Conservation (phyloP, 306 rosid species). For the Herpetospermum pedunculosum region DNA sequence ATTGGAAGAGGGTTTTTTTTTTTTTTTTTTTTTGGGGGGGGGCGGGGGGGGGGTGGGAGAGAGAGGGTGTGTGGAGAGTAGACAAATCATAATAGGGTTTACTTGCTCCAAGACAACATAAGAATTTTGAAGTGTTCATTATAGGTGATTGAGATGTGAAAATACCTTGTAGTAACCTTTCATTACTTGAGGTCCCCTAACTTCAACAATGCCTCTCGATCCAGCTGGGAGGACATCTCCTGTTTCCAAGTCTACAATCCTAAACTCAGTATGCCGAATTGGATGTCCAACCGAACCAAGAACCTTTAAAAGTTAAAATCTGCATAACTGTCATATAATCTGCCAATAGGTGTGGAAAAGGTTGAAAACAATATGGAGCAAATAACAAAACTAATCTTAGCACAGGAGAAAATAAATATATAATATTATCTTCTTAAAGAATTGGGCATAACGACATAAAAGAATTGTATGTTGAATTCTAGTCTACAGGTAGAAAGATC, state of each 20-base stretch:
- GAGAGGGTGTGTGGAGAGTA: too few species aligned
- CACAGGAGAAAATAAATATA: background rate
- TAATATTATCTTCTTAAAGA: background rate
- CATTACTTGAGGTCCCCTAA: constrained; percentile 79
- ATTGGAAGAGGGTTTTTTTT: too few species aligned
- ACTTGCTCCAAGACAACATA: too few species aligned
- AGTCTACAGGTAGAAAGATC: background rate
- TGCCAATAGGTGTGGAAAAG: constrained; percentile 12
- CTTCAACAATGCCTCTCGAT: constrained; percentile 65
- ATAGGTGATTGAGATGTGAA: background rate
- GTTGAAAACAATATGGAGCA: constrained; percentile 3
- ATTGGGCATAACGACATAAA: background rate
- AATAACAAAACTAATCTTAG: constrained; percentile 4
- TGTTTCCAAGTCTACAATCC: constrained; percentile 60
- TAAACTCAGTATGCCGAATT: constrained; percentile 58
- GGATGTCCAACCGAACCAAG: constrained; percentile 93
- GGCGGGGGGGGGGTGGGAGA: too few species aligned
- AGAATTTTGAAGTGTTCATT: background rate
- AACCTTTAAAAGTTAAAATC: constrained; percentile 56
- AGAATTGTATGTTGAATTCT: background rate
- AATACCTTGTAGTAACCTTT: constrained; percentile 87
- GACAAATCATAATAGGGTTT: too few species aligned
- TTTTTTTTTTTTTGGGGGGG: too few species aligned
- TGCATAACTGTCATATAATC: constrained; percentile 24
- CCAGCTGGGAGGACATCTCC: constrained; percentile 72